Base-by-base conservation (phyloP, 2,329 filamentous ascomycete genomes). In the Aspergillus unguis region DNA sequence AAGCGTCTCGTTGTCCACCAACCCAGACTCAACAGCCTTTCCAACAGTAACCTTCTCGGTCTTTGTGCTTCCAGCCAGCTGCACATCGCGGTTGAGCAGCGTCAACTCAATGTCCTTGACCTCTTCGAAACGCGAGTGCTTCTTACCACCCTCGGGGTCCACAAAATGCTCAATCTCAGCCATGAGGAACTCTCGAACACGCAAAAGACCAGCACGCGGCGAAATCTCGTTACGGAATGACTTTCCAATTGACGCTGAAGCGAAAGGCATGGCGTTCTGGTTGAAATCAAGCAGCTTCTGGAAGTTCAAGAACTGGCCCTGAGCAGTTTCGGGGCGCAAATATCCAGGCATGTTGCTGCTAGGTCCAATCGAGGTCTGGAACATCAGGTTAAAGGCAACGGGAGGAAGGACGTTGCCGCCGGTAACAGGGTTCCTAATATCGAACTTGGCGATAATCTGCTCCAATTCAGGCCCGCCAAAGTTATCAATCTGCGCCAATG, bases 161-260 rank as follows among this genome's bases (percentile, higher is more conserved):
- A 99, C 94, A 69, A 90, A 99, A 74, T 99, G 94, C 78, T 99
- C 94, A 63, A 99, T 96, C 76, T 99, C 94, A 26, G 92, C 94
- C 94, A 99, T 97, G 64, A 96, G 76, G 77, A 99, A 97, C 73
- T 99, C 94, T 64, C 94, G 89, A 40, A 99, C 94, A 63, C 94
- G 88, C 53, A 99, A 77, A 37, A 99, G 85, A 75, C 94, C 94
- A 58, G 90, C 84, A 51, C 94, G 85, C 7, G 94, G 94, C 0
- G 94, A 96, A 63, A 99, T 96, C 70, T 99, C 94, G 71, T 99
- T 99, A 65, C 94, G 85, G 82, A 96, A 97, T 1, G 92, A 96
- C 76, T 96, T 96, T 74, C 94, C 94, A 70, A 99, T 95, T 36
- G 90, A 95, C 43, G 94, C 94, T 45, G 92, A 97, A 10, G 94